These are phyloP conservation scores for Auxenochlorella pyrenoidosa DNA, from an alignment of 139 green algal species.

Conservation along the genomic window DNA sequence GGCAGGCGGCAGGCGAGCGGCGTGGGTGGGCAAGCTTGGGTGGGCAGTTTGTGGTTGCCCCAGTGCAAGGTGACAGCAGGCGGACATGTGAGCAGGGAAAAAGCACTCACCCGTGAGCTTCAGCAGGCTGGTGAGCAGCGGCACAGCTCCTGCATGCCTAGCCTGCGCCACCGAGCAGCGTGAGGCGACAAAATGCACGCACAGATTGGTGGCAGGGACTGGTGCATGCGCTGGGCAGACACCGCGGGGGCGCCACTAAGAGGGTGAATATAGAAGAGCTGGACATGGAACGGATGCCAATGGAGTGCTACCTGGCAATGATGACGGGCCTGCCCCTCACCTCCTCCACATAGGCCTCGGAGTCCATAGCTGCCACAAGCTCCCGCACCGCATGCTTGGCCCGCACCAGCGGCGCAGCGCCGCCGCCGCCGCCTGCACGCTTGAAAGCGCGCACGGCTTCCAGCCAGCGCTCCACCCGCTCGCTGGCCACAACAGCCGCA, in stretches of 20 bases:
- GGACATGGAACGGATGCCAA: no score
- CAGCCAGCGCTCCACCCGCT: slow-evolving; percentile 62
- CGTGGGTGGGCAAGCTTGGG: background rate
- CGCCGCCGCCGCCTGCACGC: background rate
- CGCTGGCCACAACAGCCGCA: slow-evolving; percentile 69
- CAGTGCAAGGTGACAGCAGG: background rate
- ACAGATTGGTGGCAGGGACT: no score
- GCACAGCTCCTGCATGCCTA: background rate
- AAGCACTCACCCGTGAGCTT: slow-evolving; percentile 26
- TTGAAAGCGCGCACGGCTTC: slow-evolving; percentile 36
- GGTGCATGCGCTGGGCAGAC: no score
- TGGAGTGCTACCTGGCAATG: no score
- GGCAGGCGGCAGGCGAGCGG: background rate
- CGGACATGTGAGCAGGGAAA: background rate
- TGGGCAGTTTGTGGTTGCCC: background rate
- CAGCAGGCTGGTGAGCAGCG: slow-evolving; percentile 17
- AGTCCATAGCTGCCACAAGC: background rate
- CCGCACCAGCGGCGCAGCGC: background rate
- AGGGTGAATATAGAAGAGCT: no score
- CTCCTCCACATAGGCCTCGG: slow-evolving; percentile 47
- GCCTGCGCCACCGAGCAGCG: background rate
- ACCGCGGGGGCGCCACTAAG: no score
- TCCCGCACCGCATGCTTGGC: background rate
- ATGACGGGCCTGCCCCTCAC: background rate
- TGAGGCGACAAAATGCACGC: background rate